Conservation (phyloP, 2,329 filamentous ascomycete species). For the Emydomyces testavorans region DNA sequence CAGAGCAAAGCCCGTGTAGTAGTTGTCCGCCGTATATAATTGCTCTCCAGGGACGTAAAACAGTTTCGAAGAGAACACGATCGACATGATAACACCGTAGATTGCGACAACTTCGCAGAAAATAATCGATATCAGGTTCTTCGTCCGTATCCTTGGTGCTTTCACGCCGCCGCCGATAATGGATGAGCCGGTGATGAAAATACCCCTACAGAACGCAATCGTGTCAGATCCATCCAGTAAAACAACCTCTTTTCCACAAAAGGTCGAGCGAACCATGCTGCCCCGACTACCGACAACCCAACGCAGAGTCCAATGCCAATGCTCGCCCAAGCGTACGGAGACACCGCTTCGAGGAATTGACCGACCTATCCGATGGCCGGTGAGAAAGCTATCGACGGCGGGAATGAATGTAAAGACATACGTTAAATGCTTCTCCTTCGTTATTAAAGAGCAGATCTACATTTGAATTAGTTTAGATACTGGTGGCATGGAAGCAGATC, state of each 20-base stretch:
- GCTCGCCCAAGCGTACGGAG: conserved; percentile 86
- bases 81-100: conserved; percentile 99
- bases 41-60: conserved; percentile 51
- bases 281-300: conserved; percentile 87
- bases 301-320: conserved; percentile 90
- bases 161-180: conserved; percentile 95
- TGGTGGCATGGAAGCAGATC: conserved; percentile 9
- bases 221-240: not conserved
- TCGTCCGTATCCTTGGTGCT: conserved; percentile 93
- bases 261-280: conserved; percentile 63
- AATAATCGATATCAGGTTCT: conserved; percentile 99
- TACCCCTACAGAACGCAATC: conserved; percentile 56
- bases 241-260: not conserved
- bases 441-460: conserved; percentile 97
- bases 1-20: conserved; percentile 88
- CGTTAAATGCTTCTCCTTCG: conserved; percentile 91
- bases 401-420: conserved; percentile 36
- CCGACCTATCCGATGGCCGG: conserved; percentile 51
- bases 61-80: conserved; percentile 90
- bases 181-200: conserved; percentile 95
- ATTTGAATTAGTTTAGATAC: conserved; percentile 16
- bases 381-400: conserved; percentile 6
- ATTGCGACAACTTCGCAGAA: conserved; percentile 99
- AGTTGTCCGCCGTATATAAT: conserved; percentile 63
- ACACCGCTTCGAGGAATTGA: conserved; percentile 84